Conservation (phyloP, 169 alveolate species). For the Neospora caninum region DNA sequence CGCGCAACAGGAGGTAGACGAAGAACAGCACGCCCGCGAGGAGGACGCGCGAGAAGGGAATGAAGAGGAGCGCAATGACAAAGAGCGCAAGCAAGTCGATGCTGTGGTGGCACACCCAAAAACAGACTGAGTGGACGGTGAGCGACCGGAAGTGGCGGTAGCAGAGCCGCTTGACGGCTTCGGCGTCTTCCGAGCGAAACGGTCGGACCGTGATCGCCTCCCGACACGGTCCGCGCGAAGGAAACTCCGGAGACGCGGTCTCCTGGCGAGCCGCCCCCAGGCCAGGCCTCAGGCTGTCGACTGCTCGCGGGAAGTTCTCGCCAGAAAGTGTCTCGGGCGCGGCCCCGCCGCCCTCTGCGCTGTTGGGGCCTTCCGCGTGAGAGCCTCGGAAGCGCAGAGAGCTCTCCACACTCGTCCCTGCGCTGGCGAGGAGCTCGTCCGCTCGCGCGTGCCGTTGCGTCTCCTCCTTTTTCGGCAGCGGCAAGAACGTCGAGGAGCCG, state of each 20-base stretch:
- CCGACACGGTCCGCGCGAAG: not conserved
- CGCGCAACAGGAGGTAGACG: conserved; percentile 2
- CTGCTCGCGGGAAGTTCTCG: no score
- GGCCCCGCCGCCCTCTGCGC: not conserved
- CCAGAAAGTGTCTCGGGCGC: not conserved
- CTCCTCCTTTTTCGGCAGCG: not conserved
- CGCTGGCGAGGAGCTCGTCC: not conserved
- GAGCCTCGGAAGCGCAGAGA: not conserved
- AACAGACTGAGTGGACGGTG: not conserved
- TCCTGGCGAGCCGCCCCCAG: no score
- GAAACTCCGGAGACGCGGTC: no score
- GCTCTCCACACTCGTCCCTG: not conserved
- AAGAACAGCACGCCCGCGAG: not conserved
- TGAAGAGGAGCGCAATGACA: not conserved
- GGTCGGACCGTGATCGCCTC: not conserved
- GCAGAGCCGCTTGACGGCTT: not conserved
- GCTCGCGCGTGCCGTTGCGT: not conserved
- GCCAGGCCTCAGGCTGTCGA: no score
- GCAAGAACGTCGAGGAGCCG: not conserved
- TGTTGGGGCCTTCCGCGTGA: no score
- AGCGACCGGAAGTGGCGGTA: not conserved
- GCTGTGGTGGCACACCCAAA: conserved; percentile 29
- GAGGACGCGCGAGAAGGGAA: not conserved
- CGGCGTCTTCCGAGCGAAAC: not conserved
- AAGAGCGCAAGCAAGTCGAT: not conserved